phyloP scores from a whole-genome alignment of 2,329 filamentous ascomycete genomes.

The Fusarium napiforme region DNA sequence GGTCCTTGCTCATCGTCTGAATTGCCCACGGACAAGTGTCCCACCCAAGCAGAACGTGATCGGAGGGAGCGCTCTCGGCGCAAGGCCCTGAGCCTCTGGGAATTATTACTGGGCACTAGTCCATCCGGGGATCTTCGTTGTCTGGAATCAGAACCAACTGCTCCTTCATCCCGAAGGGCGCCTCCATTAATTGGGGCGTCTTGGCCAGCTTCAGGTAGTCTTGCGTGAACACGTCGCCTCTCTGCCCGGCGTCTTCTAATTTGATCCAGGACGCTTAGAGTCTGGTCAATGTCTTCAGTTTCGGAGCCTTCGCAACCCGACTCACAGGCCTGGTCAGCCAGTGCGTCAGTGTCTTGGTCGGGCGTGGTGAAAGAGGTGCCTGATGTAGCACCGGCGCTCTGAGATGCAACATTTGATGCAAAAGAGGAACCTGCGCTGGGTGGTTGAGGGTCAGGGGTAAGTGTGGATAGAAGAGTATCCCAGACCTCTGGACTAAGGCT shows the following conservation, averaged over 20 bases:
- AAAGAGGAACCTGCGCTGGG: slow-evolving; percentile 88
- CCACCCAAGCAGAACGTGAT: slow-evolving; percentile 40
- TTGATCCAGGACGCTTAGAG: slow-evolving; percentile 39
- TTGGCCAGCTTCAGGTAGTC: slow-evolving; percentile 32
- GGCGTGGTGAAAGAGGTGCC: slow-evolving; percentile 52
- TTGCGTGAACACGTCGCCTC: slow-evolving; percentile 26
- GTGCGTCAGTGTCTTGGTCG: slow-evolving; percentile 49
- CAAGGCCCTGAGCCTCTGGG: not conserved
- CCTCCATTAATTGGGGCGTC: slow-evolving; percentile 21
- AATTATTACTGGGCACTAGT: not conserved
- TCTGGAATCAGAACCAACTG: slow-evolving; percentile 22
- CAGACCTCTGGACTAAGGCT: slow-evolving; percentile 84
- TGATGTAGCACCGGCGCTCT: slow-evolving; percentile 57
- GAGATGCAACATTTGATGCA: slow-evolving; percentile 66
- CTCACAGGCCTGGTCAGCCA: slow-evolving; percentile 59
- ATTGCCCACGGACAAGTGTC: slow-evolving; percentile 41
- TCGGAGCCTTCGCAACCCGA: slow-evolving; percentile 67
- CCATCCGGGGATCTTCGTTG: slow-evolving; percentile 25
- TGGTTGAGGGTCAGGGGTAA: slow-evolving; percentile 83
- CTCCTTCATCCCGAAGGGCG: slow-evolving; percentile 7
- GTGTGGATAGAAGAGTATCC: slow-evolving; percentile 83
- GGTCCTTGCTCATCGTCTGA: slow-evolving; percentile 43
- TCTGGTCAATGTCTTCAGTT: slow-evolving; percentile 62
- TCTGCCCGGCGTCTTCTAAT: slow-evolving; percentile 31
- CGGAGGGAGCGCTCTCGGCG: slow-evolving; percentile 1